Base-by-base conservation (phyloP, 164 flowering plant species). In the Piper longum region DNA sequence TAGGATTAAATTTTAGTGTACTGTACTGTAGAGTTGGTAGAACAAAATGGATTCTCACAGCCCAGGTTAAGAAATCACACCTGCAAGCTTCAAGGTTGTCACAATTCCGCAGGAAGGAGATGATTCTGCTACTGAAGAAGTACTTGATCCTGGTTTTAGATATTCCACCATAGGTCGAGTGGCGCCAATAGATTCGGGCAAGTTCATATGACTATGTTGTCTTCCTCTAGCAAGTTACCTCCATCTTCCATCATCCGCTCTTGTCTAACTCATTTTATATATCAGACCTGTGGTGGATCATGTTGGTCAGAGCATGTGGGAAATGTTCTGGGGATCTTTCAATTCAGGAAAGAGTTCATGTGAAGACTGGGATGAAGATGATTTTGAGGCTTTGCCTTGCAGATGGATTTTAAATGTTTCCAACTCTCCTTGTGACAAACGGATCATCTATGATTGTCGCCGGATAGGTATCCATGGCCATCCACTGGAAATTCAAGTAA, bases 401-500 rank as follows among this genome's bases (percentile, higher is more conserved):
- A 68, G 91, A 88, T 79, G 91, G 89, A 62, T 88, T 88, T 78
- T 89, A 88, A 65, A 88, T 86, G 91, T 88, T 84, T 60, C 91
- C 96, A n/a, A 85, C 89, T 5, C 73, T 88, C 61, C 66, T 88
- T 66, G 91, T 84, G 56, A 84, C 96, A 0, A 91, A 88, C 77
- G 96, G 96, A 62, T 88, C 89, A 56, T 84, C 89, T 85, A 88
- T 88, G 91, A 88, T 88, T 56, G 96, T 68, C 86, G 96, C 7
- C 84, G 91, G 43, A 85, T 88, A 89, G 91, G 96, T 71, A 84
- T 85, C 67, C 91, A 88, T 78, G 96, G 96, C 44, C 91, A 88
- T 59, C 96, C 96, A 65, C 73, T 88, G 67, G 96, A 88, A 76
- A 88, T 88, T 67, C 91, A 88, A 87, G 95, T 80, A 41, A 41